Percentiles rank a stretch among this genome's conserved stretches.
Conservation (phyloP, 306 rosid species). For the Albizia julibrissin region DNA sequence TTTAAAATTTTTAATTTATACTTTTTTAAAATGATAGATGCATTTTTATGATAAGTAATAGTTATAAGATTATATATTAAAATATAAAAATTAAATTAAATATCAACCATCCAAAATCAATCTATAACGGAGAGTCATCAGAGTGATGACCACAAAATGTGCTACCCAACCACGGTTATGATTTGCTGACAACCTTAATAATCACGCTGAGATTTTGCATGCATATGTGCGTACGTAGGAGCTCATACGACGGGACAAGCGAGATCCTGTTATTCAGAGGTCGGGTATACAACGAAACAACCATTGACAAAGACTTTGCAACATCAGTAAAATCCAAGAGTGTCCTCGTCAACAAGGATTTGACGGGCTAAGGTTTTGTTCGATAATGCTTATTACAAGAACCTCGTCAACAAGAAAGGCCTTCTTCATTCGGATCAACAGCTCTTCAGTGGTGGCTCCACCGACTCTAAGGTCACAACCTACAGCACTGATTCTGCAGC, state of each 20-base stretch:
- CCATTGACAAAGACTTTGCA: slow-evolving; percentile 53
- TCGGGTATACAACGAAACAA: slow-evolving; percentile 58
- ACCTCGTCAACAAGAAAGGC: slow-evolving; percentile 48
- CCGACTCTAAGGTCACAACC: slow-evolving; percentile 42
- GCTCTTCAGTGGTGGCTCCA: slow-evolving; percentile 49
- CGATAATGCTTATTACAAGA: slow-evolving; percentile 61
- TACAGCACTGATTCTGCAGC: slow-evolving; percentile 39
- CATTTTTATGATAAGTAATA: too few species aligned
- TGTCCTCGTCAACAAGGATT: slow-evolving; percentile 57
- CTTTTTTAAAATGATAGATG: too few species aligned
- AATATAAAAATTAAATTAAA: too few species aligned
- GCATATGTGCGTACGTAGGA: slow-evolving; percentile 44
- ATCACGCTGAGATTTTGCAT: not conserved
- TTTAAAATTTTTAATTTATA: too few species aligned
- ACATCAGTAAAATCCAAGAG: slow-evolving; percentile 50
- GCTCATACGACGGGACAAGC: slow-evolving; percentile 77
- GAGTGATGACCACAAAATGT: too few species aligned
- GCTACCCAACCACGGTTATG: not conserved
- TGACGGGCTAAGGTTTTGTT: slow-evolving; percentile 53
- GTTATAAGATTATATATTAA: too few species aligned
- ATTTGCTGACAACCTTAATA: not conserved
- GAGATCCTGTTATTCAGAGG: slow-evolving; percentile 53
- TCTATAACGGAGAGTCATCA: too few species aligned
- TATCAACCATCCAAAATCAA: too few species aligned
- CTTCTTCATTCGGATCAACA: slow-evolving; percentile 56